Conservation (phyloP, 805 yeast species). For the Saccharomycopsis sp. region DNA sequence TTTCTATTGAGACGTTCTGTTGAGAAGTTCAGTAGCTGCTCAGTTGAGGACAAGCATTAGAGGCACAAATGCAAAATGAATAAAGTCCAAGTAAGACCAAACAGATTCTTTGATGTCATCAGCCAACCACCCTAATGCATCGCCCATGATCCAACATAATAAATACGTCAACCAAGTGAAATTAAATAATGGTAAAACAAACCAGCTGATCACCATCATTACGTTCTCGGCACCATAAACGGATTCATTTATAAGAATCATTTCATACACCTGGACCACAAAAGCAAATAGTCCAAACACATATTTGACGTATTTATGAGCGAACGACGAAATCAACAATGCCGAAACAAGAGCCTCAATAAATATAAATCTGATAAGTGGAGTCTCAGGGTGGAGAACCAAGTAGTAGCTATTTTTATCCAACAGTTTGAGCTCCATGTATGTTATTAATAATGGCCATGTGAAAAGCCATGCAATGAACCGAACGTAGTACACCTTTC, state of each 20-base stretch:
- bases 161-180: slow-evolving; percentile 9
- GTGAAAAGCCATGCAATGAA: slow-evolving; percentile 14
- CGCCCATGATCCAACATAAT: slow-evolving; percentile 11
- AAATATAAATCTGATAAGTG: slow-evolving; percentile 3
- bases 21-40: background rate
- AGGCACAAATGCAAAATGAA: slow-evolving; percentile 15
- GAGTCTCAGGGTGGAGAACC: background rate
- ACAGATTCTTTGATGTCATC: slow-evolving; percentile 10
- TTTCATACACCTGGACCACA: slow-evolving; percentile 8
- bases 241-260: background rate
- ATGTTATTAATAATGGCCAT: slow-evolving; percentile 15
- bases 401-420: slow-evolving; percentile 1
- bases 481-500: slow-evolving; percentile 15
- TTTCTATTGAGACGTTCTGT: background rate
- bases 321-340: slow-evolving; percentile 15
- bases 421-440: background rate
- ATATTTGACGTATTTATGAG: slow-evolving; percentile 7
- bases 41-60: background rate
- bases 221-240: background rate
- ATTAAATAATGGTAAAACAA: slow-evolving; percentile 5
- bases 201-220: background rate
- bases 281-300: slow-evolving; percentile 5
- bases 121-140: slow-evolving; percentile 7
- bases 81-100: slow-evolving; percentile 14
- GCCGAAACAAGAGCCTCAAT: slow-evolving; percentile 16